Evolutionary conservation across 2,329 filamentous ascomycete genomes (phyloP).

Genomic region (Cytospora schulzeri): DNA sequence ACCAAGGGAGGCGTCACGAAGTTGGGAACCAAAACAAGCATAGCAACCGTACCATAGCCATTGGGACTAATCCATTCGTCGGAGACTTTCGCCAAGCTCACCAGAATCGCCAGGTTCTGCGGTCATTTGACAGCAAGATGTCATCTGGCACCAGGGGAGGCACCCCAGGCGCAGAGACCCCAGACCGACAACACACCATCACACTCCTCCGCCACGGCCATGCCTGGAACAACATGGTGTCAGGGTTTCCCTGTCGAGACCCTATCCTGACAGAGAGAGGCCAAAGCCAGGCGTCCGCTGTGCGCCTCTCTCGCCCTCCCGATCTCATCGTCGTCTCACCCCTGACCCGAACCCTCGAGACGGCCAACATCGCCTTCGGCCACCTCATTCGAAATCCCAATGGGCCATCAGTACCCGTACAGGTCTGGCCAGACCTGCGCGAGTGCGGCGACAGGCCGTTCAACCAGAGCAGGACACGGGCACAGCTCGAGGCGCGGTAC

Average conservation of each 20-base stretch:
- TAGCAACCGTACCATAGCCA: background rate
- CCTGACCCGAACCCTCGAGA: slow-evolving; percentile 22
- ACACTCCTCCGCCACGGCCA: slow-evolving; percentile 24
- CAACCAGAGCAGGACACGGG: slow-evolving; percentile 17
- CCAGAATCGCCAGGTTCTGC: background rate
- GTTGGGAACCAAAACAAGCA: background rate
- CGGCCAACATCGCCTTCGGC: slow-evolving; percentile 14
- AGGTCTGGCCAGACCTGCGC: slow-evolving; percentile 23
- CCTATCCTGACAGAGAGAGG: slow-evolving; percentile 22
- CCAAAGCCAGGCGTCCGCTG: slow-evolving; percentile 6
- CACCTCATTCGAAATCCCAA: slow-evolving; percentile 8
- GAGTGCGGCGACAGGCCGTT: slow-evolving; percentile 23
- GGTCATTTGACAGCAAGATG: background rate
- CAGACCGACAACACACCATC: slow-evolving; percentile 14
- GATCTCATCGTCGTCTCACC: slow-evolving; percentile 25
- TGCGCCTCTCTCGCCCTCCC: slow-evolving; percentile 18
- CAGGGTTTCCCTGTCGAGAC: slow-evolving; percentile 23
- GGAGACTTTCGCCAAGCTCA: background rate
- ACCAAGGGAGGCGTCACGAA: background rate
- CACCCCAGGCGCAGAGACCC: slow-evolving; percentile 2
- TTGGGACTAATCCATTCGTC: background rate
- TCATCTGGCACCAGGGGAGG: background rate
- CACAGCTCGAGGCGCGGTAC: slow-evolving; percentile 21
- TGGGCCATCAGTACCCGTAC: slow-evolving; percentile 10
- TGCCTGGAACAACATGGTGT: slow-evolving; percentile 27